Conservation (phyloP, 2,329 filamentous ascomycete species). For the Thielaviopsis populi region DNA sequence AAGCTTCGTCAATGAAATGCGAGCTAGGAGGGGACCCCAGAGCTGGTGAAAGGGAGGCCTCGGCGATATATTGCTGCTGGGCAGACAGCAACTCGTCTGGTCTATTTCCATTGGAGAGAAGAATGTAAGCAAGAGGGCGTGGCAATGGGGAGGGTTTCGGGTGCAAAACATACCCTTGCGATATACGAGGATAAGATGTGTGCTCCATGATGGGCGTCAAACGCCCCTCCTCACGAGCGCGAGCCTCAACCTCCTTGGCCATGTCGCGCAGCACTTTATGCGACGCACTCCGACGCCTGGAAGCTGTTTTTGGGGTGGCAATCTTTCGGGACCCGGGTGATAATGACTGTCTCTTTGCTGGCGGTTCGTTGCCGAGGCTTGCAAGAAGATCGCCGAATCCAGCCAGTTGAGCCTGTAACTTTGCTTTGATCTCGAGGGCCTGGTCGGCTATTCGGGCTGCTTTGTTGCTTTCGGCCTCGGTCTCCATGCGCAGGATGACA, state of each 20-base stretch:
- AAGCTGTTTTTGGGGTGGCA: constrained; percentile 29
- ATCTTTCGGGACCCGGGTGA: constrained; percentile 26
- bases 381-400: constrained; percentile 55
- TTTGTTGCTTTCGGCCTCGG: constrained; percentile 47
- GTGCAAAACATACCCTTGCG: constrained; percentile 43
- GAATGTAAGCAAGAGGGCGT: background rate
- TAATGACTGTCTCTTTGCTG: constrained; percentile 33
- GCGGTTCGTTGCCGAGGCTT: constrained; percentile 46
- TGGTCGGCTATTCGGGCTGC: constrained; percentile 47
- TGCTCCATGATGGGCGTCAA: constrained; percentile 56
- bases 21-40: constrained; percentile 49
- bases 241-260: constrained; percentile 37
- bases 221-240: constrained; percentile 37
- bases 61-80: constrained; percentile 24
- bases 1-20: constrained; percentile 40
- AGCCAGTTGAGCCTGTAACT: constrained; percentile 55
- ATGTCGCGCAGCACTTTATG: constrained; percentile 43
- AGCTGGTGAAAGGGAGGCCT: constrained; percentile 48
- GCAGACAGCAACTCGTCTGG: constrained; percentile 7
- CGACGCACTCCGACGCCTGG: constrained; percentile 34
- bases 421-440: constrained; percentile 52
- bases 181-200: constrained; percentile 50
- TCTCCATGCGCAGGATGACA: constrained; percentile 54
- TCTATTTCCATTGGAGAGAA: background rate
- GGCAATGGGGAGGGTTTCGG: background rate